Evolutionary conservation across 495 filamentous ascomycete genomes (phyloP).

Genomic region (Neurospora hispaniola): DNA sequence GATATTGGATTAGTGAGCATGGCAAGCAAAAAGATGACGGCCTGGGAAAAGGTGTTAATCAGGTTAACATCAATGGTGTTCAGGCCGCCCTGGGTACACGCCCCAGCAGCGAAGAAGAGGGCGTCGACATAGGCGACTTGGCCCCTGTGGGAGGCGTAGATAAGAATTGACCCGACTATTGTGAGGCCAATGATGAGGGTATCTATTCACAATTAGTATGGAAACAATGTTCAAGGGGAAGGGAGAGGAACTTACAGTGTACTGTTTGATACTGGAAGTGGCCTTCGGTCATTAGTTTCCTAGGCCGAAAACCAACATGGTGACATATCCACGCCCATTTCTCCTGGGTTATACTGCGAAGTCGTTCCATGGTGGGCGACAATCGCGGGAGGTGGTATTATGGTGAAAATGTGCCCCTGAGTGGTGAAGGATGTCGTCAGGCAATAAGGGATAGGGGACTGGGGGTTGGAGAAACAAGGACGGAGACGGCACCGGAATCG

Average conservation of each 20-base stretch:
- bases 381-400: neutral
- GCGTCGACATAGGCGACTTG: slow-evolving; percentile 75
- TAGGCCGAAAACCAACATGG: neutral
- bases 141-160: slow-evolving; percentile 47
- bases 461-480: neutral
- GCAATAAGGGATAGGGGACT: neutral
- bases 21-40: slow-evolving; percentile 57
- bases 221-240: neutral
- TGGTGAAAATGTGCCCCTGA: neutral
- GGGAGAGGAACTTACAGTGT: slow-evolving; percentile 51
- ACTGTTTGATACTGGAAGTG: slow-evolving; percentile 77
- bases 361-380: neutral
- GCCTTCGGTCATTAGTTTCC: neutral
- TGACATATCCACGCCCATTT: neutral
- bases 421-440: neutral
- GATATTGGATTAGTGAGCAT: slow-evolving; percentile 82
- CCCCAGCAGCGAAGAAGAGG: slow-evolving; percentile 70
- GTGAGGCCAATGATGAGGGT: slow-evolving; percentile 62
- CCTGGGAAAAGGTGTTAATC: slow-evolving; percentile 66
- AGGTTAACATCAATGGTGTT: slow-evolving; percentile 77
- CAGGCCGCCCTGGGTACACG: slow-evolving; percentile 82
- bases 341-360: neutral
- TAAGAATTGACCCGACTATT: slow-evolving; percentile 62
- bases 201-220: slow-evolving; percentile 39
- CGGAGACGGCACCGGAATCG: neutral